phyloP scores from a whole-genome alignment of 2,329 filamentous ascomycete genomes.

The Zasmidium citrigriseum region DNA sequence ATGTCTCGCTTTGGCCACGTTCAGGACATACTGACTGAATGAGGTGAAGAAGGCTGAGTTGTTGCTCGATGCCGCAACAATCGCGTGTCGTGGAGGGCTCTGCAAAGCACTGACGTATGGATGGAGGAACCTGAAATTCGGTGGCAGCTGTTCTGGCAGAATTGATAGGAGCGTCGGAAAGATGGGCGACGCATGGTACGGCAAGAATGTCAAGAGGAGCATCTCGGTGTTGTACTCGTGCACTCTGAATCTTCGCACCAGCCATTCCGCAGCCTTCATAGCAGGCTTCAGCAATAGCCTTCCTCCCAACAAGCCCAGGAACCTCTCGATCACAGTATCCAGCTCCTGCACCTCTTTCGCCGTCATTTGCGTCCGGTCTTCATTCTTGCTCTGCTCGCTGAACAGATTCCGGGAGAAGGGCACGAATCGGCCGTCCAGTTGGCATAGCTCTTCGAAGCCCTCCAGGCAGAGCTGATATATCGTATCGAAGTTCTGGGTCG shows the following conservation, averaged over 20 bases:
- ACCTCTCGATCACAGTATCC: constrained; percentile 74
- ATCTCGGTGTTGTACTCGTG: constrained; percentile 86
- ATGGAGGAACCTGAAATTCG: constrained; percentile 77
- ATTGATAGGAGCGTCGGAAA: constrained; percentile 88
- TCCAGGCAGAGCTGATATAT: constrained; percentile 85
- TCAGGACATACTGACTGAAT: constrained; percentile 77
- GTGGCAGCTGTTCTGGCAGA: constrained; percentile 71
- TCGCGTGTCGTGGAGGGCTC: constrained; percentile 73
- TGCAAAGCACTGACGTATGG: constrained; percentile 81
- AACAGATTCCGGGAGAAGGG: constrained; percentile 79
- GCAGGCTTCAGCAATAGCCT: constrained; percentile 81
- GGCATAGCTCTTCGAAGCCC: constrained; percentile 88
- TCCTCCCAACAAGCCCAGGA: constrained; percentile 76
- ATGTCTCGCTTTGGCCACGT: constrained; percentile 69
- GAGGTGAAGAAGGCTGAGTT: constrained; percentile 73
- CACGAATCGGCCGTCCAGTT: constrained; percentile 76
- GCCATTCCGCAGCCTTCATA: constrained; percentile 91
- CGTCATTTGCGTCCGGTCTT: constrained; percentile 85
- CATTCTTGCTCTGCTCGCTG: constrained; percentile 86
- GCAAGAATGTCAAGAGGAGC: constrained; percentile 82
- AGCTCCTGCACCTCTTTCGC: constrained; percentile 78
- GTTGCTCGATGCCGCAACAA: constrained; percentile 81
- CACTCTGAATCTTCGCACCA: constrained; percentile 87
- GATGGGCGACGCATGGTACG: constrained; percentile 82
- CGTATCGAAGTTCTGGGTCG: constrained; percentile 85